A percentile compares a stretch with the other conserved stretches of the same genome.
Conservation (phyloP, 805 yeast genomes). For the Zygosaccharomyces bailii region DNA sequence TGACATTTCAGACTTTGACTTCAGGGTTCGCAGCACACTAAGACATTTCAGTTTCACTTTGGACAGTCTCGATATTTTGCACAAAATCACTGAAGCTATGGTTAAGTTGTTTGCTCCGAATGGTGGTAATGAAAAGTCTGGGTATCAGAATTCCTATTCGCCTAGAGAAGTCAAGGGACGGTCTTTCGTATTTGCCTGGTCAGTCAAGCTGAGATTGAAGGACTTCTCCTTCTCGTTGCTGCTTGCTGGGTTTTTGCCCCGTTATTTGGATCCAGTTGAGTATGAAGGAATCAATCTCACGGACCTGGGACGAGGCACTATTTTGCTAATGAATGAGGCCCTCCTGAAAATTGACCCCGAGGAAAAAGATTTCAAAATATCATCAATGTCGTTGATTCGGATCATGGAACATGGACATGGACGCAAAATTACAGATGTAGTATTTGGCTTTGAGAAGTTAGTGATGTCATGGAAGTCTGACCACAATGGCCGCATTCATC, state of each 20-base stretch:
- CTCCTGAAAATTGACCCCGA: slow-evolving; percentile 12
- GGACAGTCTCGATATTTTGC: slow-evolving; percentile 25
- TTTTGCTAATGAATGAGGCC: slow-evolving; percentile 24
- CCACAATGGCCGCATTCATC: slow-evolving; percentile 1
- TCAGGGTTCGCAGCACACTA: slow-evolving; percentile 25
- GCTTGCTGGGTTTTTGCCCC: slow-evolving; percentile 24
- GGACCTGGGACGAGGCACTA: slow-evolving; percentile 26
- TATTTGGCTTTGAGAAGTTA: slow-evolving; percentile 21
- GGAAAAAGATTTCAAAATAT: slow-evolving; percentile 15
- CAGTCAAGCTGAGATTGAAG: slow-evolving; percentile 27
- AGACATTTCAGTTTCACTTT: slow-evolving; percentile 28
- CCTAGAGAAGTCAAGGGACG: not conserved
- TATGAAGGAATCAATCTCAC: slow-evolving; percentile 20
- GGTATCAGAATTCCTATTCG: not conserved
- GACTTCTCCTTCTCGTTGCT: slow-evolving; percentile 25
- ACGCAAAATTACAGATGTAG: slow-evolving; percentile 16
- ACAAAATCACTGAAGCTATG: slow-evolving; percentile 14
- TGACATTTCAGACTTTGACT: slow-evolving; percentile 14
- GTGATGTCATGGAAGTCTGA: not conserved
- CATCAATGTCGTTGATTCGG: slow-evolving; percentile 21
- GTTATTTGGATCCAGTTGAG: slow-evolving; percentile 25
- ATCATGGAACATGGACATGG: slow-evolving; percentile 22
- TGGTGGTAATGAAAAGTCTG: not conserved
- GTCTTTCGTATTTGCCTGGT: slow-evolving; percentile 17
- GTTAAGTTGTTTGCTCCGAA: slow-evolving; percentile 6